Conservation (phyloP, 1,139 yeast species). For the Yamadazyma spencermartinsiae region DNA sequence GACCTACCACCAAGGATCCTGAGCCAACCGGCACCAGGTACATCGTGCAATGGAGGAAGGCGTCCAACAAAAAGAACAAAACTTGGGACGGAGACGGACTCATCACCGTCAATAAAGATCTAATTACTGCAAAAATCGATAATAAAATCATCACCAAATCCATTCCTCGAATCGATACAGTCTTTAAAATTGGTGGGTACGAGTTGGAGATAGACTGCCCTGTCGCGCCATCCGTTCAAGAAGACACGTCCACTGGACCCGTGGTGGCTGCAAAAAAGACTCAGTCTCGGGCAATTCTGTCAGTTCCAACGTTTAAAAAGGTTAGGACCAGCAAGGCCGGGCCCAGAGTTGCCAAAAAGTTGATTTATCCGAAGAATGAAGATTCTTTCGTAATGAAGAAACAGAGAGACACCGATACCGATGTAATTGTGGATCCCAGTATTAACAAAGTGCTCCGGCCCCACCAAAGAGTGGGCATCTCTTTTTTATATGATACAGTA, state of each 20-base stretch:
- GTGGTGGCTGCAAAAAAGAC: too few relatives aligned
- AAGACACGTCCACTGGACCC: conserved; percentile 19
- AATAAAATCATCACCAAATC: conserved; percentile 15
- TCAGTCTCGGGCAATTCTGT: too few relatives aligned
- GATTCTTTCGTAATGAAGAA: conserved; percentile 13
- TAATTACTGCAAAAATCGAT: conserved; percentile 14
- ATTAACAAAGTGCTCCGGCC: conserved; percentile 61
- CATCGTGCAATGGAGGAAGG: conserved; percentile 67
- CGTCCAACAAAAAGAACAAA: conserved; percentile 74
- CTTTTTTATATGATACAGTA: conserved; percentile 77
- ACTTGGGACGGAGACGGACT: conserved; percentile 95
- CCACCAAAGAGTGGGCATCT: conserved; percentile 84
- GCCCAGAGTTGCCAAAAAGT: conserved; percentile 9
- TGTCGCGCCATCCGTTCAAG: too few relatives aligned
- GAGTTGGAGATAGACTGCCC: conserved; percentile 56
- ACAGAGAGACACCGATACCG: conserved; percentile 26
- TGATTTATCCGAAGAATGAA: conserved; percentile 15
- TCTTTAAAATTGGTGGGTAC: conserved; percentile 47
- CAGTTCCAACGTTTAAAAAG: conserved; percentile 10
- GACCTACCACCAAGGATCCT: neutral
- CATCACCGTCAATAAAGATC: conserved; percentile 23
- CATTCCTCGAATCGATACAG: conserved; percentile 29
- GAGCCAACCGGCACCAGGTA: conserved; percentile 6
- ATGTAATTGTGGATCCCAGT: conserved; percentile 71
- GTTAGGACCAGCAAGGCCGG: conserved; percentile 1